Evolutionary conservation across 139 green algal species (phyloP).

Genomic region (Chlamydomonas sp.): DNA sequence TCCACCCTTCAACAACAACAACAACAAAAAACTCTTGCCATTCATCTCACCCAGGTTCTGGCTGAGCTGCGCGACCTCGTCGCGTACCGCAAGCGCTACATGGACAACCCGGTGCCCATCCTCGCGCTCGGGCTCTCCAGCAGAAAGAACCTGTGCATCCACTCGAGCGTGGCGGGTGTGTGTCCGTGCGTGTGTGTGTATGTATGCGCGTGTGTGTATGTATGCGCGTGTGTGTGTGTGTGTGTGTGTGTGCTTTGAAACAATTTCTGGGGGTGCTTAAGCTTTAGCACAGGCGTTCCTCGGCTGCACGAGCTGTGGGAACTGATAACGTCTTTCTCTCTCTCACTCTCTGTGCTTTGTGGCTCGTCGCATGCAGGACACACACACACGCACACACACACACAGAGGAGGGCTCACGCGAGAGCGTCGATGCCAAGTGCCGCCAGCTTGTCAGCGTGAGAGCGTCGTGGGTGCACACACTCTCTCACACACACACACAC

Average conservation of each 20-base stretch:
- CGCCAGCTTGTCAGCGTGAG: constrained; percentile 82
- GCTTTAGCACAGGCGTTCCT: too few relatives aligned
- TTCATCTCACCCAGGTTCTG: constrained; percentile 61
- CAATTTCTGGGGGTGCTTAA: too few relatives aligned
- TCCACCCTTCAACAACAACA: too few relatives aligned
- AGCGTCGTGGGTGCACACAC: constrained; percentile 86
- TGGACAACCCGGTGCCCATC: constrained; percentile 48
- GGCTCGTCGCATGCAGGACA: too few relatives aligned
- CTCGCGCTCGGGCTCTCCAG: constrained; percentile 87
- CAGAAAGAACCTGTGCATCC: constrained; percentile 97
- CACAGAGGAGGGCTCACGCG: constrained; percentile 76
- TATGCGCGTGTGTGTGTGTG: too few relatives aligned
- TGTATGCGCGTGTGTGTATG: too few relatives aligned
- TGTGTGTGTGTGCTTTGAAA: too few relatives aligned
- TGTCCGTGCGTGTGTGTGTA: background rate
- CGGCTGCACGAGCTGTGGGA: too few relatives aligned
- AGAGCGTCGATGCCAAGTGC: constrained; percentile 91
- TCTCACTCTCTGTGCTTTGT: too few relatives aligned
- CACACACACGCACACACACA: too few relatives aligned
- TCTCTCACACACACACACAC: constrained; percentile 27
- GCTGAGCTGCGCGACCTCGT: constrained; percentile 78
- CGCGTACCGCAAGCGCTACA: constrained; percentile 70
- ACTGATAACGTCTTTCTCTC: too few relatives aligned
- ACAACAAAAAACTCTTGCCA: too few relatives aligned
- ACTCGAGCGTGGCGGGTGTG: constrained; percentile 68